Evolutionary conservation across 2,329 filamentous ascomycete genomes (phyloP).

Genomic region (Meredithiella fracta): DNA sequence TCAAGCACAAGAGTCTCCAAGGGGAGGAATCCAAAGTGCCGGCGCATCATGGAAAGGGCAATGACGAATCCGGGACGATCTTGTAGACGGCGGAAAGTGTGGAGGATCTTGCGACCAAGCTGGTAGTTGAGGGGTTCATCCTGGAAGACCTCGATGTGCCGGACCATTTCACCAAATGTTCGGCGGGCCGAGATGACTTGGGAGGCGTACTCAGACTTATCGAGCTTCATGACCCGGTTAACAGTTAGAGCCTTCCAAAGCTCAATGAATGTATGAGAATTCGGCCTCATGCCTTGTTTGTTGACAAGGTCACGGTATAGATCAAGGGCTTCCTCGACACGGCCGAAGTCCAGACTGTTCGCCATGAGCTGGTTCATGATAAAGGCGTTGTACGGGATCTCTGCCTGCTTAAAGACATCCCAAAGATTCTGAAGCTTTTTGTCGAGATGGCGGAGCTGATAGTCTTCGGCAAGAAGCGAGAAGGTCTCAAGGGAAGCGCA

Average conservation of each 20-base stretch:
- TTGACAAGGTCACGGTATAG: conserved; percentile 39
- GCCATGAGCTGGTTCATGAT: conserved; percentile 68
- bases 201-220: conserved; percentile 18
- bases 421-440: conserved; percentile 42
- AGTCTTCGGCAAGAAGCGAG: conserved; percentile 56
- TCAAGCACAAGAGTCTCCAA: conserved; percentile 32
- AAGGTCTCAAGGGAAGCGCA: conserved; percentile 64
- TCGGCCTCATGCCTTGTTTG: conserved; percentile 36
- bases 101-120: conserved; percentile 32
- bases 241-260: conserved; percentile 45
- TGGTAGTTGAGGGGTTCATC: conserved; percentile 25
- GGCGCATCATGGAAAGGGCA: conserved; percentile 28
- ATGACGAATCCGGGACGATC: conserved; percentile 31
- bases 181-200: conserved; percentile 24
- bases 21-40: conserved; percentile 28
- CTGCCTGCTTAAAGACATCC: conserved; percentile 42
- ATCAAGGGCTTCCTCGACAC: conserved; percentile 35
- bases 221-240: conserved; percentile 29
- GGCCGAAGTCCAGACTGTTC: conserved; percentile 44
- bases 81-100: conserved; percentile 31
- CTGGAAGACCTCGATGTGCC: conserved; percentile 30
- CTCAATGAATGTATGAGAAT: conserved; percentile 51
- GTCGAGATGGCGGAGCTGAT: conserved; percentile 44
- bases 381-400: conserved; percentile 52
- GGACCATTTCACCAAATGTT: conserved; percentile 33